Percentiles rank a stretch among this genome's conserved stretches.
These are phyloP conservation scores for Leccinum truebloodii DNA, from an alignment of 768 basidiomycete genomes.

Conservation along the genomic window DNA sequence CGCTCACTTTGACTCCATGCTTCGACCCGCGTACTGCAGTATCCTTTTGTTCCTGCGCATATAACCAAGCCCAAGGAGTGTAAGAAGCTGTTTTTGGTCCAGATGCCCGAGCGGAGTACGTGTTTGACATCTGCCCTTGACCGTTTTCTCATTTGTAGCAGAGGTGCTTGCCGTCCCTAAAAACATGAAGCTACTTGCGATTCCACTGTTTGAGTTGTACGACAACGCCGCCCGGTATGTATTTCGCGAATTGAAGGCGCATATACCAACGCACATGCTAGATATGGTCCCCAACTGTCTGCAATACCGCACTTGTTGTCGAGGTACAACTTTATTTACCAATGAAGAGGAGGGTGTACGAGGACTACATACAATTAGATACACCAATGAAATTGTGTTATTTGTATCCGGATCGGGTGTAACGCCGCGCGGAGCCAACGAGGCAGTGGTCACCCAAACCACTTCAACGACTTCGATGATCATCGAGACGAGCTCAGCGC, in stretches of 20 bases:
- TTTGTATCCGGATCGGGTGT: slow-evolving; percentile 17
- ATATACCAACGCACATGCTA: slow-evolving; percentile 22
- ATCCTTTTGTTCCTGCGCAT: slow-evolving; percentile 93
- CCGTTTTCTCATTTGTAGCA: slow-evolving; percentile 31
- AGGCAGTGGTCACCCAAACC: slow-evolving; percentile 15
- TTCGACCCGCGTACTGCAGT: slow-evolving; percentile 46
- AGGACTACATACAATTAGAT: not conserved
- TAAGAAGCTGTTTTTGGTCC: slow-evolving; percentile 93
- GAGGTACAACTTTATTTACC: slow-evolving; percentile 82
- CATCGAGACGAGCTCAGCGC: slow-evolving; percentile 23
- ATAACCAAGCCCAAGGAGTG: slow-evolving; percentile 98
- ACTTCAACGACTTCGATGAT: slow-evolving; percentile 15
- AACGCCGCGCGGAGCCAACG: slow-evolving; percentile 18
- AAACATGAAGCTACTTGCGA: slow-evolving; percentile 98
- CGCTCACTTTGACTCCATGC: not conserved
- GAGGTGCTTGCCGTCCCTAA: slow-evolving; percentile 96
- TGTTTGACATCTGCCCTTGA: slow-evolving; percentile 14
- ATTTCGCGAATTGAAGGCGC: not conserved
- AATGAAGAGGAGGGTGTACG: slow-evolving; percentile 35
- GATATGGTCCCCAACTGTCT: slow-evolving; percentile 91
- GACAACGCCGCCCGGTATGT: slow-evolving; percentile 89
- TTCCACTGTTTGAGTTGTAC: slow-evolving; percentile 95
- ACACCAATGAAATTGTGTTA: not conserved
- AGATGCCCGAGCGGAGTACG: slow-evolving; percentile 93
- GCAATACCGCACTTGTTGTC: slow-evolving; percentile 93